Evolutionary conservation across 306 rosid species (phyloP).

Genomic region (Myrica gale): DNA sequence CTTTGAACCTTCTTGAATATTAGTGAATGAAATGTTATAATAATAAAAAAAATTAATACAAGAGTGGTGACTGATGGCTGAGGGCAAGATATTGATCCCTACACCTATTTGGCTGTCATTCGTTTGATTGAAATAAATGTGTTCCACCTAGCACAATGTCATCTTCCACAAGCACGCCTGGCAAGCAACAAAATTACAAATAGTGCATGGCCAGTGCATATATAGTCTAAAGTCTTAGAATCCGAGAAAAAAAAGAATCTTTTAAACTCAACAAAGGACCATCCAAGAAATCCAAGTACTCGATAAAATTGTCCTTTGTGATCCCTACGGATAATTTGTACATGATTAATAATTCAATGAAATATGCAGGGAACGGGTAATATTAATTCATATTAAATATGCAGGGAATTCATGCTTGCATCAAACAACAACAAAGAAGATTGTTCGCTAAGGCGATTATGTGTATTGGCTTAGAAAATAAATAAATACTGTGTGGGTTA

Average conservation of each 20-base stretch:
- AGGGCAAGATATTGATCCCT: neutral
- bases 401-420: neutral
- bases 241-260: neutral
- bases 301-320: neutral
- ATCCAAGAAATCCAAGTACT: too few species aligned
- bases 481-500: too few species aligned
- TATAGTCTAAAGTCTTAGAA: neutral
- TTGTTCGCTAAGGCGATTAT: neutral
- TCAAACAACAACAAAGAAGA: neutral
- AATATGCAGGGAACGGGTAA: too few species aligned
- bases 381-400: neutral
- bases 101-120: neutral
- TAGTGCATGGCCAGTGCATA: neutral
- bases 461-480: too few species aligned
- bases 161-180: neutral
- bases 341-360: too few species aligned
- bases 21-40: too few species aligned
- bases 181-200: neutral
- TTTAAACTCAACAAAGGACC: neutral
- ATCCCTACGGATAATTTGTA: neutral
- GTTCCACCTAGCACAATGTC: conserved; percentile 3
- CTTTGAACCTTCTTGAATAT: too few species aligned
- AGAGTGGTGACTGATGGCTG: neutral
- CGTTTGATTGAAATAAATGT: neutral
- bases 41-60: neutral